phyloP scores from a whole-genome alignment of 345 rosid species.

The Angophora floribunda region DNA sequence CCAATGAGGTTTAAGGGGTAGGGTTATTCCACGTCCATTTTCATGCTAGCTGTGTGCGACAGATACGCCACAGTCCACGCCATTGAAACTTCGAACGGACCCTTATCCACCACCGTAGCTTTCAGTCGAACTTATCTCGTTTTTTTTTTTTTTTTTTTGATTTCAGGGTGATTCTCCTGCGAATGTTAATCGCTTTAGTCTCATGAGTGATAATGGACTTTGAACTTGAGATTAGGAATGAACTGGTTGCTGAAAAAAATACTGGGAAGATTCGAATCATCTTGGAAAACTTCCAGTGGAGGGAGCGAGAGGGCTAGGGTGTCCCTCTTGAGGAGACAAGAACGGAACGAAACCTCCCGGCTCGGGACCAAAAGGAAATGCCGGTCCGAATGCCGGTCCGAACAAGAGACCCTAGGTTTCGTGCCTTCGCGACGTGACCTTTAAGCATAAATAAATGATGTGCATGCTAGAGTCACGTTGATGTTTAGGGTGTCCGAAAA shows the following conservation, averaged over 20 bases:
- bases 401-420: neutral
- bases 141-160: neutral
- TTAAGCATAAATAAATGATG: neutral
- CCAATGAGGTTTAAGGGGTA: neutral
- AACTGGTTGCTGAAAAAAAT: neutral
- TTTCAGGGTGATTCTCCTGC: neutral
- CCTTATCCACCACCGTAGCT: neutral
- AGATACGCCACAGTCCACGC: neutral
- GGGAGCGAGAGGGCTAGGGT: neutral
- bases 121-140: neutral
- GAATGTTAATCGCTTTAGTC: neutral
- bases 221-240: neutral
- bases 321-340: neutral
- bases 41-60: neutral
- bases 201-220: neutral
- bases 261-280: neutral
- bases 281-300: neutral
- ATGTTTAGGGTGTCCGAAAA: neutral
- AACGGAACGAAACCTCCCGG: neutral
- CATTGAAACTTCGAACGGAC: neutral
- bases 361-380: neutral
- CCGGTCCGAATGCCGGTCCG: neutral
- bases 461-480: neutral
- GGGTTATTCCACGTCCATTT: neutral
- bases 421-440: neutral